These are phyloP conservation scores for Balakata baccata DNA, from an alignment of 345 rosid species.

Conservation along the genomic window DNA sequence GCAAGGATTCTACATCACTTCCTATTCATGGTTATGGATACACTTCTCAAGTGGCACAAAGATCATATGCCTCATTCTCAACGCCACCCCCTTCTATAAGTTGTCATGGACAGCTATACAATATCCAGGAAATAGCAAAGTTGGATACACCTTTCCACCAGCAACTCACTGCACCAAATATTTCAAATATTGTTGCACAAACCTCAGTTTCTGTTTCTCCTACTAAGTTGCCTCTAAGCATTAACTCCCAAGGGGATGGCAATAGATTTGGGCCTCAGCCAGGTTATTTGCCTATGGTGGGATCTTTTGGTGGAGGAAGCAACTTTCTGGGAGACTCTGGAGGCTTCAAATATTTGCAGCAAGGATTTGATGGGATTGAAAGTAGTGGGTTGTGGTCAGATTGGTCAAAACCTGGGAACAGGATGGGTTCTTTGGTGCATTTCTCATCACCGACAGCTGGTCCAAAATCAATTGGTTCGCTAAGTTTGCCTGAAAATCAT, in stretches of 20 bases:
- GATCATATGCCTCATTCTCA: constrained; percentile 28
- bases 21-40: constrained; percentile 35
- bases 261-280: constrained; percentile 32
- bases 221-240: constrained; percentile 30
- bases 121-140: constrained; percentile 30
- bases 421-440: constrained; percentile 31
- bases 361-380: constrained; percentile 34
- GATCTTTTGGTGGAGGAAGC: constrained; percentile 31
- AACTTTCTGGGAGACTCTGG: constrained; percentile 27
- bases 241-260: constrained; percentile 33
- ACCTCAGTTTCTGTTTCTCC: constrained; percentile 36
- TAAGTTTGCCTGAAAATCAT: constrained; percentile 34
- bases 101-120: constrained; percentile 32
- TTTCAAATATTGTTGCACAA: constrained; percentile 23
- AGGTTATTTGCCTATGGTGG: constrained; percentile 22
- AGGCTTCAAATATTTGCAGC: constrained; percentile 24
- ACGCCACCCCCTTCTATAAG: constrained; percentile 25
- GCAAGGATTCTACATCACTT: constrained; percentile 33
- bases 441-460: constrained; percentile 32
- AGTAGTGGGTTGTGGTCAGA: constrained; percentile 31
- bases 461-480: constrained; percentile 26
- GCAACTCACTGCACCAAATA: constrained; percentile 31
- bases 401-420: constrained; percentile 31
- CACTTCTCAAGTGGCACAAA: constrained; percentile 30
- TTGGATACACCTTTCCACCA: constrained; percentile 32